Evolutionary conservation across 345 rosid species (phyloP).

Genomic region (Salix suchowensis): DNA sequence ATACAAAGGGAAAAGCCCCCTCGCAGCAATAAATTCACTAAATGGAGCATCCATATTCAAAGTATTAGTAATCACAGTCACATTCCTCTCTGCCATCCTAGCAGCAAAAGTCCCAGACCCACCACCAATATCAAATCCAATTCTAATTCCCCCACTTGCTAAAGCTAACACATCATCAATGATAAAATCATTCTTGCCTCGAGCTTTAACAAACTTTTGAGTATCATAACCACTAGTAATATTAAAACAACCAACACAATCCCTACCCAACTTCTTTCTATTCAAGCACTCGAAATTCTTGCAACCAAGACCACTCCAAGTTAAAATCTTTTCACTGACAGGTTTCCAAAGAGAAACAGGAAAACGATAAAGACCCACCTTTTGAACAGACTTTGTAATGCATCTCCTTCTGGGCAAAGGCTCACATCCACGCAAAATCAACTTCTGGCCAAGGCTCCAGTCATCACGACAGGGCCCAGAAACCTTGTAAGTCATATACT

Average conservation of each 20-base stretch:
- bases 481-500: conserved; percentile 70
- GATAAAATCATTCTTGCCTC: conserved; percentile 75
- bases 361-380: conserved; percentile 51
- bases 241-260: conserved; percentile 82
- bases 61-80: conserved; percentile 63
- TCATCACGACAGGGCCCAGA: conserved; percentile 70
- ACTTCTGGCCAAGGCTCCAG: conserved; percentile 74
- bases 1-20: conserved; percentile 83
- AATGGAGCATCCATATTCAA: conserved; percentile 75
- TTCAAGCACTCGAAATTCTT: conserved; percentile 73
- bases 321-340: conserved; percentile 66
- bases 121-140: conserved; percentile 82
- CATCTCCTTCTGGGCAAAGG: conserved; percentile 91
- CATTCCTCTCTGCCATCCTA: conserved; percentile 88
- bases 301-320: conserved; percentile 94
- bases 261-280: conserved; percentile 64
- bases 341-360: conserved; percentile 77
- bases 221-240: conserved; percentile 47
- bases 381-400: conserved; percentile 57
- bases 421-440: conserved; percentile 71
- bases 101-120: conserved; percentile 91
- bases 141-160: conserved; percentile 67
- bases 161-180: conserved; percentile 69
- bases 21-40: conserved; percentile 75
- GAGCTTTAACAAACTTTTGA: conserved; percentile 61